Evolutionary conservation across 768 basidiomycete species (phyloP).

Genomic region (Termitomyces sp.): DNA sequence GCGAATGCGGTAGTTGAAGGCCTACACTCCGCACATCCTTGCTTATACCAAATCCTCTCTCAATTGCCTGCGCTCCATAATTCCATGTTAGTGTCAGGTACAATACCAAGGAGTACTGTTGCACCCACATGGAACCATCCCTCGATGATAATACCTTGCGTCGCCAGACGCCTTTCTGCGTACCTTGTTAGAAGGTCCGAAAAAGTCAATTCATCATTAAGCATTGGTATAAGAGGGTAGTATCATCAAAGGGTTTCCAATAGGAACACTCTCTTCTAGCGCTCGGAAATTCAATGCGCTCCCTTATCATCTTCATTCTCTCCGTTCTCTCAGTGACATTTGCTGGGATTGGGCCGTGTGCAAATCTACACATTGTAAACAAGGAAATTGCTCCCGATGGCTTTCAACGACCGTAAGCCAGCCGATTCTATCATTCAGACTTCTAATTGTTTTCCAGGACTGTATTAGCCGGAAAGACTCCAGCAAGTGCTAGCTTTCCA

Average conservation of each 20-base stretch:
- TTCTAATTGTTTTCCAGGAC: not conserved
- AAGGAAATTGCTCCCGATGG: not conserved
- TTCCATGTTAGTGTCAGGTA: not conserved
- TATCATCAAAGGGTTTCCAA: not conserved
- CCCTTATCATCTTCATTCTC: not conserved
- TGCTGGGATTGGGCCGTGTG: not conserved
- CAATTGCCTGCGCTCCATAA: not conserved
- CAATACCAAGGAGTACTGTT: not conserved
- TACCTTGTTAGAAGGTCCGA: not conserved
- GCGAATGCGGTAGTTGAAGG: not conserved
- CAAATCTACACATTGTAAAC: not conserved
- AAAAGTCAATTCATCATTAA: not conserved
- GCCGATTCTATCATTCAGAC: not conserved
- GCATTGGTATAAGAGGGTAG: not conserved
- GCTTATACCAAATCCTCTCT: not conserved
- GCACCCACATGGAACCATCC: not conserved
- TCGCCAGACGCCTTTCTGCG: not conserved
- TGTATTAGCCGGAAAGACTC: too few species aligned
- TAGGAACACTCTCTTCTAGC: not conserved
- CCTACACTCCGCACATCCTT: not conserved
- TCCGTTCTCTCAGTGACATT: not conserved
- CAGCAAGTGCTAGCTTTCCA: too few species aligned
- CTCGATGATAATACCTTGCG: not conserved
- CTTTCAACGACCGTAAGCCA: not conserved
- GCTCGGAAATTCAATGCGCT: not conserved